Base-by-base conservation (phyloP, 2,329 filamentous ascomycete species). In the Xylaria sp. region DNA sequence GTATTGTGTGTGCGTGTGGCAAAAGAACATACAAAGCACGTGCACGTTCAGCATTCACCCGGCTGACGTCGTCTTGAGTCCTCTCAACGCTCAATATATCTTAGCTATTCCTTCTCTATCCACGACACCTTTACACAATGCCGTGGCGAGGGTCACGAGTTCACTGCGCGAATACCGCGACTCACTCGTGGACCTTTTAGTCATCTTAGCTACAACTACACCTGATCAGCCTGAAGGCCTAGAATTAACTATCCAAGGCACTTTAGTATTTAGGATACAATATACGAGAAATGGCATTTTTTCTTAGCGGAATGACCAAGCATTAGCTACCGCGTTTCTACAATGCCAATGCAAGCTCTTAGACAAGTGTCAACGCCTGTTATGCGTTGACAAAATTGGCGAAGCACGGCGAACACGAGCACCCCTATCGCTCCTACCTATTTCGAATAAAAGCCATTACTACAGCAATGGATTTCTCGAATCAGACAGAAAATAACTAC, bases 61-160 rank as follows among this genome's bases (percentile, higher is more conserved):
- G 37, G 28, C 56, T 58, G 56, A 58, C 39, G 25, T 58, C 13
- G 23, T 48, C 39, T 58, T 18, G 13, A n/a, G 39, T 34, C 25
- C 13, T 18, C 23, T 58, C 56, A 58, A 44, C 23, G 39, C 52
- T 37, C 13, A 54, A 54, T 34, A 15, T n/a, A 28, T 34, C 34
- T n/a, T 34, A 34, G 25, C 51, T 15, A 54, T 12, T 10, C 4
- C 3, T 0, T 18, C 18, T 18, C 7, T 34, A 48, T 48, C 44
- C n/a, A 20, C 9, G 2, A n/a, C 15, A 28, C 25, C 25, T 54
- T 34, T 32, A n/a, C 51, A 54, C 25, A n/a, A 46, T 46, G 18
- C 41, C 2, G 18, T 46, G 18, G 41, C 18, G 15, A 18, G 18
- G 5, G 41, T 46, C 41, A 46, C 41, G 18, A 28, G 15, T 9